A percentile compares a stretch with the other conserved stretches of the same genome.
Evolutionary conservation across 192 early-diverging fungal species (phyloP).

Genomic region (Backusella psychrophila): DNA sequence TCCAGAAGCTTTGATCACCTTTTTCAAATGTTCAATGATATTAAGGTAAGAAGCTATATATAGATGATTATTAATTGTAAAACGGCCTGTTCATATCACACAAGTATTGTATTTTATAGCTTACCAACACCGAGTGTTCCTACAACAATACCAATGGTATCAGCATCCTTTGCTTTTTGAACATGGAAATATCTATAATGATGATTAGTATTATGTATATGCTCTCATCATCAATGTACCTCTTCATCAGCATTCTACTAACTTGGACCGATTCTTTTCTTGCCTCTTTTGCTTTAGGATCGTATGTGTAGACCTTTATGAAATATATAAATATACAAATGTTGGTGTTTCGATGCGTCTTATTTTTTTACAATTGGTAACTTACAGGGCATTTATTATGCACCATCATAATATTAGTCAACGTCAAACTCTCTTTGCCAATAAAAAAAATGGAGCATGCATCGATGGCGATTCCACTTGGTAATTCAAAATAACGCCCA

Average conservation of each 20-base stretch:
- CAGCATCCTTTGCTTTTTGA: slow-evolving; percentile 90
- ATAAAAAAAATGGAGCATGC: slow-evolving; percentile 82
- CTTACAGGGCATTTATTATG: slow-evolving; percentile 55
- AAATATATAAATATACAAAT: slow-evolving; percentile 4
- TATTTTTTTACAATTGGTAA: neutral
- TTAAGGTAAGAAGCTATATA: slow-evolving; percentile 70
- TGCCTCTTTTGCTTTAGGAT: slow-evolving; percentile 53
- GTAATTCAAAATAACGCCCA: slow-evolving; percentile 57
- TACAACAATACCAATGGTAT: slow-evolving; percentile 92
- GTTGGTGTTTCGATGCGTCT: neutral
- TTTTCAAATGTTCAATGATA: slow-evolving; percentile 81
- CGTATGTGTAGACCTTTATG: slow-evolving; percentile 61
- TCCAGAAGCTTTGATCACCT: slow-evolving; percentile 63
- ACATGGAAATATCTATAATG: slow-evolving; percentile 71
- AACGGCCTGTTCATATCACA: too few species aligned
- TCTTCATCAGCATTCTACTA: slow-evolving; percentile 58
- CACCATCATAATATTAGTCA: slow-evolving; percentile 88
- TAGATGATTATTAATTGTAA: neutral
- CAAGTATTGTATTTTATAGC: neutral
- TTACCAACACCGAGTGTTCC: slow-evolving; percentile 93
- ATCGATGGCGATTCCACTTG: slow-evolving; percentile 41
- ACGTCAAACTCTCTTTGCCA: slow-evolving; percentile 75
- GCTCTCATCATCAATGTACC: slow-evolving; percentile 29
- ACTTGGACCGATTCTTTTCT: slow-evolving; percentile 56
- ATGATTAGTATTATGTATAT: slow-evolving; percentile 1